These are phyloP conservation scores for Quercus alba DNA, from an alignment of 306 rosid genomes.

Conservation along the genomic window DNA sequence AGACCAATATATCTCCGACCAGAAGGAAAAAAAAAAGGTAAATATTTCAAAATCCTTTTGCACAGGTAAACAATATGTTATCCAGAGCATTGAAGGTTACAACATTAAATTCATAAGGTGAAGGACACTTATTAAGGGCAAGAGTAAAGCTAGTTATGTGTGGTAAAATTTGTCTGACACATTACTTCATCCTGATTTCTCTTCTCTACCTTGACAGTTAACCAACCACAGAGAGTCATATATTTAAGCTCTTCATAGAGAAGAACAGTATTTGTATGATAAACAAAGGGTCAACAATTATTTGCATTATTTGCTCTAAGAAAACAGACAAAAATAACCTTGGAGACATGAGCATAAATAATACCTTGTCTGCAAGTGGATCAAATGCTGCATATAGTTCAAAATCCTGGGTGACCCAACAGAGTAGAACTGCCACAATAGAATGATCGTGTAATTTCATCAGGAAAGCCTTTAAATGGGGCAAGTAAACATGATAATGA, in stretches of 20 bases:
- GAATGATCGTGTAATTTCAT: constrained; percentile 20
- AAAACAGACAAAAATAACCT: neutral
- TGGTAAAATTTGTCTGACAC: neutral
- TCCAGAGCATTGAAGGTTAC: neutral
- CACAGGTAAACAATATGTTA: neutral
- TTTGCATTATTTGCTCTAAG: neutral
- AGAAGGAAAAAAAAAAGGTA: neutral
- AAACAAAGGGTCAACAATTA: neutral
- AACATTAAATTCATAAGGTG: neutral
- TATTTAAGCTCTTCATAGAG: neutral
- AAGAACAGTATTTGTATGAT: neutral
- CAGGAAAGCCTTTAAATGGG: constrained; percentile 7
- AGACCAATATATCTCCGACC: neutral
- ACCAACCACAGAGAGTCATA: too few relatives aligned
- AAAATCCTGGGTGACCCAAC: constrained; percentile 94
- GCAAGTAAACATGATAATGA: constrained; percentile 13
- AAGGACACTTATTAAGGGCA: neutral
- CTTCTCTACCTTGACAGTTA: too few relatives aligned
- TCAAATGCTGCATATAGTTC: constrained; percentile 98
- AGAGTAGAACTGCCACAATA: constrained; percentile 72
- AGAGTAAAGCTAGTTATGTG: neutral
- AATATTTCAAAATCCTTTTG: neutral
- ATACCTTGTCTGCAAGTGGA: constrained; percentile 96
- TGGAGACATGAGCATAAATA: neutral
- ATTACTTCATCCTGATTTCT: neutral